phyloP scores from a whole-genome alignment of 1,284 basidiomycete species.

The Wallemia ichthyophaga region DNA sequence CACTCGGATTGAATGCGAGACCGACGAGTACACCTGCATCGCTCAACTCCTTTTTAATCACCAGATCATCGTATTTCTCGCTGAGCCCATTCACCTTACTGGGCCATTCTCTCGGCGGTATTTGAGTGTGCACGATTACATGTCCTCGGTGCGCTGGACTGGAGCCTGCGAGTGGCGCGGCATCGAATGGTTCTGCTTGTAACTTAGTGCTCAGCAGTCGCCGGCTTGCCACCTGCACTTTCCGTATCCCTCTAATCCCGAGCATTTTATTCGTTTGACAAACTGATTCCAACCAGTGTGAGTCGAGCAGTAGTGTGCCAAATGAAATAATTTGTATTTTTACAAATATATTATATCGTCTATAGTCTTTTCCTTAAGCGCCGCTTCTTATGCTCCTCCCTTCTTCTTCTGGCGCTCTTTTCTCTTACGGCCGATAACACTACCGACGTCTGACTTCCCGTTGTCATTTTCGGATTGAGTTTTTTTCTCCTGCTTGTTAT shows the following conservation, averaged over 20 bases:
- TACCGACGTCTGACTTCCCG: conserved; percentile 5
- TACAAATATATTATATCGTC: neutral
- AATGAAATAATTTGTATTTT: neutral
- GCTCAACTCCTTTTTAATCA: neutral
- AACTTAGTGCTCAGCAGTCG: neutral
- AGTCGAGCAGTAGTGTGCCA: neutral
- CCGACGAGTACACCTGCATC: neutral
- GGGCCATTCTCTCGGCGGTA: neutral
- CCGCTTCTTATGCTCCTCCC: neutral
- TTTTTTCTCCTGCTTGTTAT: neutral
- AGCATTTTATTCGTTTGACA: neutral
- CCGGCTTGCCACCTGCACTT: neutral
- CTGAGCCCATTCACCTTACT: neutral
- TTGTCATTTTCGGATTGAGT: neutral
- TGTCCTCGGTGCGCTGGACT: neutral
- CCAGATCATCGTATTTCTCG: neutral
- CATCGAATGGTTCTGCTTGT: neutral
- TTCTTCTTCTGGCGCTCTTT: conserved; percentile 7
- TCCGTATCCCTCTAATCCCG: neutral
- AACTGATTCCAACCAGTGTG: too few relatives aligned
- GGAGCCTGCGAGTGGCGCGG: neutral
- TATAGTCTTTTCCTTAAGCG: neutral
- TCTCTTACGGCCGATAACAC: conserved; percentile 10
- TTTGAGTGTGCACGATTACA: neutral
- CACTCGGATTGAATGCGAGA: neutral